Evolutionary conservation across 2,329 filamentous ascomycete species (phyloP).

Genomic region (Sarocladiaceae sp.): DNA sequence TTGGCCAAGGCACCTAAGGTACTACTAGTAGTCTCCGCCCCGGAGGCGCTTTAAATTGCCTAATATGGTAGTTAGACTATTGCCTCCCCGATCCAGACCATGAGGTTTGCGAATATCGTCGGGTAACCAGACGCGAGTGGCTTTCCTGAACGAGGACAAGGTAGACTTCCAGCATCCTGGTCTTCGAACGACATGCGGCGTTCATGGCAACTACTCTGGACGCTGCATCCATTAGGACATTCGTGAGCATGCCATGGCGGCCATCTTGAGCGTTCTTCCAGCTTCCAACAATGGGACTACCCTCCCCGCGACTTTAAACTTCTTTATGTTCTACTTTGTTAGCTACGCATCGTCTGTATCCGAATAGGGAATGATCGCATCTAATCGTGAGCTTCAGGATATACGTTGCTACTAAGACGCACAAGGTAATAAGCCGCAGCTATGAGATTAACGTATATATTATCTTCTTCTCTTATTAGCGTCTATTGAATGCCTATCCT

Average conservation of each 20-base stretch:
- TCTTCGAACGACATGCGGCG: constrained; percentile 37
- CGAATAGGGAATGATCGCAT: no score
- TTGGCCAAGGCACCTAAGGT: no score
- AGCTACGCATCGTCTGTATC: constrained; percentile 1
- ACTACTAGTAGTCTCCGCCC: no score
- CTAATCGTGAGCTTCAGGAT: constrained; percentile 32
- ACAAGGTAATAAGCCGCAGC: constrained; percentile 33
- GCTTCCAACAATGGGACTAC: constrained; percentile 52
- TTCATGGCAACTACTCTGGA: constrained; percentile 50
- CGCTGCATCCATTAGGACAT: constrained; percentile 58
- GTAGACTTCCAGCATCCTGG: constrained; percentile 43
- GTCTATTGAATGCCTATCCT: no score
- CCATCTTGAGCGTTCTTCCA: constrained; percentile 54
- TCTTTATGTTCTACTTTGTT: constrained; percentile 58
- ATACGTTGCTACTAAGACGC: constrained; percentile 26
- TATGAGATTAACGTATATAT: constrained; percentile 32
- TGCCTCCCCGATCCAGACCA: no score
- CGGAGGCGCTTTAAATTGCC: no score
- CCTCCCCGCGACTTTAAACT: constrained; percentile 53
- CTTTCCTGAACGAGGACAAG: no score
- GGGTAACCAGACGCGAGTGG: no score
- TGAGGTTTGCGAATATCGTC: no score
- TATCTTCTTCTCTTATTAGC: constrained; percentile 40
- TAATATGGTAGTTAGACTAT: no score
- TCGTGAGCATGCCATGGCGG: constrained; percentile 58